These are phyloP conservation scores for Leucoagaricus sp. DNA, from an alignment of 1,284 basidiomycete genomes.

Conservation along the genomic window DNA sequence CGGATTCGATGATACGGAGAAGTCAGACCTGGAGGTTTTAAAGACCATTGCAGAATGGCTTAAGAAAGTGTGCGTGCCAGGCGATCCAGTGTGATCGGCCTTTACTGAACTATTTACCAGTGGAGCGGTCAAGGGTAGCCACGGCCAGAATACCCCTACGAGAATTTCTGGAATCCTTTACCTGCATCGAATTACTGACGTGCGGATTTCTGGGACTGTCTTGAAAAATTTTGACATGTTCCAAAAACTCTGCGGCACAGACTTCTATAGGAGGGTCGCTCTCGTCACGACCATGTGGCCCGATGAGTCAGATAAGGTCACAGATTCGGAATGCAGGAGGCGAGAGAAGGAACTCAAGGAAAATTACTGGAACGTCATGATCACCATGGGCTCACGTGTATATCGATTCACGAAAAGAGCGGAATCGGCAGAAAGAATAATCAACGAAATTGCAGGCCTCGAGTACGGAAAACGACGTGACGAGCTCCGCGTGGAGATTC, in stretches of 20 bases:
- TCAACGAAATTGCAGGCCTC: neutral
- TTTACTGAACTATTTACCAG: neutral
- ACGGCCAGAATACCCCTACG: neutral
- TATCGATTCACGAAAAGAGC: neutral
- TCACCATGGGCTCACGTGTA: neutral
- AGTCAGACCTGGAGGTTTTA: neutral
- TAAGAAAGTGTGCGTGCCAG: neutral
- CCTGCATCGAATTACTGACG: neutral
- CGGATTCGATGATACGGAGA: neutral
- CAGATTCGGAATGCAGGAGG: neutral
- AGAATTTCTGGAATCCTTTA: neutral
- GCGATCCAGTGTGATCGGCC: too few species aligned
- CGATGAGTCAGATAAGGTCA: neutral
- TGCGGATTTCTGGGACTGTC: neutral
- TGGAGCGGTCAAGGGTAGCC: neutral
- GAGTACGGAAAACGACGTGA: neutral
- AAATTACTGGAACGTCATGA: neutral
- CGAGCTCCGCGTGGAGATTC: slow-evolving; percentile 19
- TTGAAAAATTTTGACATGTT: slow-evolving; percentile 3
- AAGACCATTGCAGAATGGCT: neutral
- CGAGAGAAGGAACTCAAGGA: neutral
- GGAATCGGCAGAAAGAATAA: neutral
- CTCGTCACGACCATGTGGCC: slow-evolving; percentile 8
- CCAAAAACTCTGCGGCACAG: neutral
- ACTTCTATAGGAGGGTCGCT: neutral